Conservation (phyloP, 208 protist genomes). For the Acanthamoeba quina region DNA sequence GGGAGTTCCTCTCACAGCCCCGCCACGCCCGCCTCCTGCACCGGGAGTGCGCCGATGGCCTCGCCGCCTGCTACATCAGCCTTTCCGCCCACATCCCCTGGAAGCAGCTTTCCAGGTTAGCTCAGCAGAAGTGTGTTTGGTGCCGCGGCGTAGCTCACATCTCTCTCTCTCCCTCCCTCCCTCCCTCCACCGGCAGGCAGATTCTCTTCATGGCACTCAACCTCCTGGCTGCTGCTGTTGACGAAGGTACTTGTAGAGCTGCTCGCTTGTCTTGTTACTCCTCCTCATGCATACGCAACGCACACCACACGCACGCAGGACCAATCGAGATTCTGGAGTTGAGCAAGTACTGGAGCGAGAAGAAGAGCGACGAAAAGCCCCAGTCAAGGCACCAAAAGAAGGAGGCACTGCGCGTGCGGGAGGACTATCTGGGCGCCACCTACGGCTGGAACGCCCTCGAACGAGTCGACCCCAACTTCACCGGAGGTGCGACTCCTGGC, state of each 20-base stretch:
- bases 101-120: not conserved
- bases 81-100: constrained; percentile 29
- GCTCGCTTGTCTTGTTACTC: not conserved
- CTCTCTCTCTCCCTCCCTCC: not conserved
- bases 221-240: constrained; percentile 3
- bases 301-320: not conserved
- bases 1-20: not conserved
- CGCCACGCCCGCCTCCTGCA: not conserved
- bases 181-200: not conserved
- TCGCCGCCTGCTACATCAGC: constrained; percentile 34
- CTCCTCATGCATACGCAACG: not conserved
- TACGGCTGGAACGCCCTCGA: constrained; percentile 44
- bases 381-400: not conserved
- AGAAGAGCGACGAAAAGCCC: constrained; percentile 1
- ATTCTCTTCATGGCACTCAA: constrained; percentile 33
- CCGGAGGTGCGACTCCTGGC: not conserved
- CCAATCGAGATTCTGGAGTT: not conserved
- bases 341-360: constrained; percentile 25
- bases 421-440: not conserved
- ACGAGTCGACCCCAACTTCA: constrained; percentile 33
- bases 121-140: not conserved
- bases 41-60: constrained; percentile 1
- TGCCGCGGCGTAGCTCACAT: not conserved
- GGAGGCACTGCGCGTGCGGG: not conserved
- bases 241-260: not conserved